phyloP scores from a whole-genome alignment of 1,284 basidiomycete genomes.

The Marasmius sp. region DNA sequence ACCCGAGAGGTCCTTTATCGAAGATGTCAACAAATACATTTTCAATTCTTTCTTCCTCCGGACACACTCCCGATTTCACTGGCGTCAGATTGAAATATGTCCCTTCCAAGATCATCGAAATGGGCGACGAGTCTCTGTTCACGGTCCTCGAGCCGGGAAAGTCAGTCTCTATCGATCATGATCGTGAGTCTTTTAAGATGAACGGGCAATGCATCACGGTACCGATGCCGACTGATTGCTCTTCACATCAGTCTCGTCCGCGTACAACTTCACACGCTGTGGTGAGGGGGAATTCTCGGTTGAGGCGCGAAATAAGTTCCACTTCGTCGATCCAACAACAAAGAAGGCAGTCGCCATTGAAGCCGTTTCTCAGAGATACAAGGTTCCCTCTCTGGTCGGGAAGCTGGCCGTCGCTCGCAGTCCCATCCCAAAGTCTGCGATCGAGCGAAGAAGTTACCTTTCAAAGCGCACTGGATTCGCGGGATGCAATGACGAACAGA shows the following conservation, averaged over 20 bases:
- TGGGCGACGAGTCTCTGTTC: conserved; percentile 19
- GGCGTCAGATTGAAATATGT: conserved; percentile 34
- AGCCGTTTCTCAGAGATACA: neutral
- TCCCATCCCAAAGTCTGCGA: neutral
- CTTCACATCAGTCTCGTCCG: conserved; percentile 33
- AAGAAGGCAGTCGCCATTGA: neutral
- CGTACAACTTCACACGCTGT: conserved; percentile 43
- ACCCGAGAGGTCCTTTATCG: conserved; percentile 36
- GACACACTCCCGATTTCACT: conserved; percentile 33
- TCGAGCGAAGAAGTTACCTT: neutral
- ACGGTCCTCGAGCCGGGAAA: conserved; percentile 40
- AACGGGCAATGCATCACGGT: neutral
- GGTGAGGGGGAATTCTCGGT: conserved; percentile 40
- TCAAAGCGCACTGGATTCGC: neutral
- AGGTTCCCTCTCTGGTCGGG: neutral
- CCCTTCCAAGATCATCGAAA: conserved; percentile 20
- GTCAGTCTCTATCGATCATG: conserved; percentile 35
- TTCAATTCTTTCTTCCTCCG: conserved; percentile 31
- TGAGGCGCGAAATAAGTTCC: conserved; percentile 40
- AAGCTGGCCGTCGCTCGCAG: neutral
- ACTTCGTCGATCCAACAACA: conserved; percentile 34
- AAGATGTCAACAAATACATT: conserved; percentile 39
- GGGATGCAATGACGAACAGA: neutral
- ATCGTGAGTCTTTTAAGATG: conserved; percentile 28
- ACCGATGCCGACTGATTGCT: neutral